Evolutionary conservation across 345 rosid species (phyloP), one percentile per base, ranked within the genome.

Genomic region (Hibiscus trionum): DNA sequence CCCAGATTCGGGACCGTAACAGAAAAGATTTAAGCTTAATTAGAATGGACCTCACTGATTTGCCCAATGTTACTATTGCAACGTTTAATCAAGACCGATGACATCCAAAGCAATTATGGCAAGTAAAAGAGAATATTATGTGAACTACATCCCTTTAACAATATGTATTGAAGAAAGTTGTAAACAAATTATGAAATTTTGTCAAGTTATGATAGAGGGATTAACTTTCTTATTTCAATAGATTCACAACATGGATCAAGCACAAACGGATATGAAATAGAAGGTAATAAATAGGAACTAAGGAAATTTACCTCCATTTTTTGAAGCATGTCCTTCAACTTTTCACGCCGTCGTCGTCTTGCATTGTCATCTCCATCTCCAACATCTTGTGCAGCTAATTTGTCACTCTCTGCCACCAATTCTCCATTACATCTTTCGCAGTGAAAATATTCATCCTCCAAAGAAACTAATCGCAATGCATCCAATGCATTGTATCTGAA

Each of bases 341-440:
- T 90, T 78, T 92, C 97, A 69, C 85, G 93, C 44, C 88, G 88
- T 11, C 92, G 83, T 77, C 90, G 88, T 80, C 89, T 86, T 73
- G 87, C 96, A 87, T 88, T 88, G 74, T 92, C 99, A 84, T 84
- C 97, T 75, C 96, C 97, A 79, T 92, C 99, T 73, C 88, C 91
- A 16, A 78, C 93, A 72, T 90, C 99, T 83, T 90, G 90, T 35
- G 86, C 85, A 53, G 88, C 88, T 75, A 92, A 76, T 81, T 90
- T 92, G 86, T 92, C 90, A 70, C 91, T 87, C 85, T 95, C 98
- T 50, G 91, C 94, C 77, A 89, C 91, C 77, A 95, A 94, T 74
- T 86, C 96, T 75, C 91, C 91, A 72, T 95, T 85, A 82, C 97
- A 95, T 72, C 80, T 90, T 76, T 92, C 97, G 73, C 99, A 95